Percentiles rank a stretch among this genome's conserved stretches.
phyloP scores from a whole-genome alignment of 2,329 filamentous ascomycete genomes.

The Epichloe bromicola region DNA sequence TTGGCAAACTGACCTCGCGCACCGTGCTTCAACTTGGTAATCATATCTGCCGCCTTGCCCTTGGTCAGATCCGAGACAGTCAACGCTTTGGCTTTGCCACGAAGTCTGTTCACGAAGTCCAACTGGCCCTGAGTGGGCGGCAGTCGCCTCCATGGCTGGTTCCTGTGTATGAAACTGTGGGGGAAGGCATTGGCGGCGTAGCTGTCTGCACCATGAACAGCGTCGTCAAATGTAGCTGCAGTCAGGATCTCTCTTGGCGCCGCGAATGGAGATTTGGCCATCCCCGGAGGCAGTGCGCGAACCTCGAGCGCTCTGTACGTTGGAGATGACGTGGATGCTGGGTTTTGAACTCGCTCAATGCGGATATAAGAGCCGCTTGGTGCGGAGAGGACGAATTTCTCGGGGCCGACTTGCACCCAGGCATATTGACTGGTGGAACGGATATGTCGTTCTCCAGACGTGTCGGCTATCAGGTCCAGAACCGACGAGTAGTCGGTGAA shows the following conservation, averaged over 20 bases:
- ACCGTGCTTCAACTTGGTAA: constrained; percentile 81
- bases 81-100: constrained; percentile 39
- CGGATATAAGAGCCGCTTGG: constrained; percentile 48
- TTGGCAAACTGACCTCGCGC: constrained; percentile 50
- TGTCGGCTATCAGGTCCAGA: constrained; percentile 79
- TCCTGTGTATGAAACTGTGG: constrained; percentile 50
- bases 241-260: constrained; percentile 55
- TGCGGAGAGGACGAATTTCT: constrained; percentile 59
- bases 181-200: constrained; percentile 55
- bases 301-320: constrained; percentile 34
- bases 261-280: constrained; percentile 48
- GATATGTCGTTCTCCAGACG: constrained; percentile 65
- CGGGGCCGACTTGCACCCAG: constrained; percentile 68
- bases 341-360: constrained; percentile 28
- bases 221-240: constrained; percentile 54
- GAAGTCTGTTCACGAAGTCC: constrained; percentile 54
- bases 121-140: constrained; percentile 56
- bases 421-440: constrained; percentile 59
- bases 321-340: constrained; percentile 9
- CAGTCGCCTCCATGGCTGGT: constrained; percentile 55
- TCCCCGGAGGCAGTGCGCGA: constrained; percentile 29
- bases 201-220: constrained; percentile 75
- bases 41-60: constrained; percentile 77
- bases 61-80: constrained; percentile 51
- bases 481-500: constrained; percentile 89